These are phyloP conservation scores for Claviceps pazoutovae DNA, from an alignment of 2,329 filamentous ascomycete species.

Conservation along the genomic window DNA sequence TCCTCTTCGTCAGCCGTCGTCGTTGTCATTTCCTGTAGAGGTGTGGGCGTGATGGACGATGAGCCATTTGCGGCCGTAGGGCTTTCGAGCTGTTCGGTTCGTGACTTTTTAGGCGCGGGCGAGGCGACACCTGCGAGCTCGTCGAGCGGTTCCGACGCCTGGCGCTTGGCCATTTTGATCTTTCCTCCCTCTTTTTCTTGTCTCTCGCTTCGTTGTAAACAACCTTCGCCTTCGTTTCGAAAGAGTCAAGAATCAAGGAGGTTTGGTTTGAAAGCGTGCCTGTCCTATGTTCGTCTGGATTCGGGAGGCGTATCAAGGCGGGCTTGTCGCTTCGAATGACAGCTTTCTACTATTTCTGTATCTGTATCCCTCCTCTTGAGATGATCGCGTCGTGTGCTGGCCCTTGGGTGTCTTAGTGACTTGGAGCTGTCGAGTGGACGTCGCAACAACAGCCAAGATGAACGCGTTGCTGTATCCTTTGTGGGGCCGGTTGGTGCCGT, in stretches of 20 bases:
- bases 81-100: slow-evolving; percentile 32
- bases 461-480: too few relatives aligned
- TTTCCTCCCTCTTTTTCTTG: background rate
- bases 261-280: background rate
- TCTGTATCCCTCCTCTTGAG: too few relatives aligned
- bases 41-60: slow-evolving; percentile 15
- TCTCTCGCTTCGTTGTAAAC: background rate
- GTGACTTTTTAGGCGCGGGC: slow-evolving; percentile 45
- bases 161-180: slow-evolving; percentile 35
- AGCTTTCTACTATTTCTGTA: background rate
- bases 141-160: slow-evolving; percentile 46
- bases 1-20: slow-evolving; percentile 11
- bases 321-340: background rate
- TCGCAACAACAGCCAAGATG: background rate
- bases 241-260: background rate
- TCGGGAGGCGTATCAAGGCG: background rate
- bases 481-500: too few relatives aligned
- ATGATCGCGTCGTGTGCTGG: background rate
- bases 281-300: background rate
- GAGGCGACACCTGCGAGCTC: slow-evolving; percentile 40
- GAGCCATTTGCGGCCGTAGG: slow-evolving; percentile 19
- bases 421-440: background rate
- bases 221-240: too few relatives aligned
- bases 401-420: too few relatives aligned
- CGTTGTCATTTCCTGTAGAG: slow-evolving; percentile 7